Base-by-base conservation (phyloP, 805 yeast genomes). In the Candida argentea region DNA sequence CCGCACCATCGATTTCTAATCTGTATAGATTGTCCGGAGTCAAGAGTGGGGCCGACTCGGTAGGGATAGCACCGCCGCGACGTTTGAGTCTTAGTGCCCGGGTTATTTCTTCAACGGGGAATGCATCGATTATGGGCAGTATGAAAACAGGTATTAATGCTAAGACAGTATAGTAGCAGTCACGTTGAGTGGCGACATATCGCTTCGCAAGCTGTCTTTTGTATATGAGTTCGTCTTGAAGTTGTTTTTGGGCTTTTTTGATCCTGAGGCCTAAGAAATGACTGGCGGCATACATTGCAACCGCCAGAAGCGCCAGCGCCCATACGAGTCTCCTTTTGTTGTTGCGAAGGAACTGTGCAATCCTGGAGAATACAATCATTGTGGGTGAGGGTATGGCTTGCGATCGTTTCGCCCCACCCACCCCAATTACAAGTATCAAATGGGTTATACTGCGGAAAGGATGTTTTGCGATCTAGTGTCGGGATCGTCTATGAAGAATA, bases 141-240 rank as follows among this genome's bases (percentile, higher is more conserved):
- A 76, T 65, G 24, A 87, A 58, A 4, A 84, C 83, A 2, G 95
- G 94, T 27, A 83, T 61, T 36, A 89, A 64, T 4, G 93, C 87
- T 47, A 82, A 63, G 29, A 87, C 73, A 0, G 96, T 89, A 57
- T 74, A 75, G 29, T 80, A 66, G 26, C 95, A 83, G 52, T 89
- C 97, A 40, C 77, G 76, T 46, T 87, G 96, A 7, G 95, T 89
- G 58, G 86, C 95, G 28, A 80, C 75, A 44, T 86, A 89, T 33
- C 96, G 61, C 40, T 91, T 67, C 40, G 77, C 77, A 34, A 87
- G 79, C 34, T 62, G 68, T 35, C 60, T 63, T 42, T 61, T 59
- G 30, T 60, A 57, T 27, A 54, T 50, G 28, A 58, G 46, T 33
- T 62, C 68, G 36, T 61, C 64, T 29, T 40, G 48, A 36, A 62